These are phyloP conservation scores for Podaxis mareebaensis DNA, from an alignment of 768 basidiomycete species.

Conservation along the genomic window DNA sequence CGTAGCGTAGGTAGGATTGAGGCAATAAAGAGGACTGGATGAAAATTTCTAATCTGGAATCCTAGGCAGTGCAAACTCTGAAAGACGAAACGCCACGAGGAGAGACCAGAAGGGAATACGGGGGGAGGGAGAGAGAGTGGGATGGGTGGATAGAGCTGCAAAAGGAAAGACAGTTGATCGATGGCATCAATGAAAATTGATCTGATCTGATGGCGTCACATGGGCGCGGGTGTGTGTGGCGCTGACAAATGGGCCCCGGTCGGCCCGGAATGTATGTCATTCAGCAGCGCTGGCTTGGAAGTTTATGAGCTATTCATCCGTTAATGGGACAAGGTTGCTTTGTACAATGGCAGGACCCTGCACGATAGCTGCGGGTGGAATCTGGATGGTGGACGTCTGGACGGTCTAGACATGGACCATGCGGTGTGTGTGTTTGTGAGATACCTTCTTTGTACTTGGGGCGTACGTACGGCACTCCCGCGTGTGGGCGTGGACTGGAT, in stretches of 20 bases:
- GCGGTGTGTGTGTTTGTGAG: too few relatives aligned
- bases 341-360: too few relatives aligned
- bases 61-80: too few relatives aligned
- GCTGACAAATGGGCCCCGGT: not conserved
- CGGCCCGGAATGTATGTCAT: not conserved
- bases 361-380: not conserved
- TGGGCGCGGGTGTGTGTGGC: not conserved
- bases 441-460: too few relatives aligned
- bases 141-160: not conserved
- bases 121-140: not conserved
- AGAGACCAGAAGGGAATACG: not conserved
- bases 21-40: not conserved
- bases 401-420: too few relatives aligned
- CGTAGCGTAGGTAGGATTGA: not conserved
- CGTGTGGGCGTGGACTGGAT: too few relatives aligned
- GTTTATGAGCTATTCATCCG: not conserved
- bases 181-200: not conserved
- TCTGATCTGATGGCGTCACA: not conserved
- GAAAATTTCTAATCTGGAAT: not conserved
- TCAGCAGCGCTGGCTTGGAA: not conserved
- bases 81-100: too few relatives aligned
- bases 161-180: not conserved
- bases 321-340: too few relatives aligned
- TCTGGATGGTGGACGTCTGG: not conserved
- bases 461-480: too few relatives aligned